phyloP scores from a whole-genome alignment of 306 rosid genomes.

The Quercus parvula region DNA sequence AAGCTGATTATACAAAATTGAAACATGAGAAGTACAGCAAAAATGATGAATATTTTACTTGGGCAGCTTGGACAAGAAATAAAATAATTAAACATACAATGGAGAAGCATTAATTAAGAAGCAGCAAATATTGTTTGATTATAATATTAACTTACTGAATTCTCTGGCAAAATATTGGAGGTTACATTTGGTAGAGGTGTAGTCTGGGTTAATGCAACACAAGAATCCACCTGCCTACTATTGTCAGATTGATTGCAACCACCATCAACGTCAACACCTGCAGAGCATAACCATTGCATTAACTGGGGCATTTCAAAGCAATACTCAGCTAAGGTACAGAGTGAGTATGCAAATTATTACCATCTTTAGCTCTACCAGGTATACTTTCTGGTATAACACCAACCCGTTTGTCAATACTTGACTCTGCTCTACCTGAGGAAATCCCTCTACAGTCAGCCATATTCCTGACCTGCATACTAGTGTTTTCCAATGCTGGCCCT shows the following conservation, averaged over 20 bases:
- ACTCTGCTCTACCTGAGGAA: constrained; percentile 43
- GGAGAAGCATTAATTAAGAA: constrained; percentile 12
- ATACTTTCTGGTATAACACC: constrained; percentile 43
- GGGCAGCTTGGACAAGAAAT: background rate
- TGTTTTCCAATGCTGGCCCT: constrained; percentile 36
- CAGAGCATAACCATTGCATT: constrained; percentile 25
- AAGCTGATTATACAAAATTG: background rate
- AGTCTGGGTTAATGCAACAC: constrained; percentile 31
- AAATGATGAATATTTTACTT: background rate
- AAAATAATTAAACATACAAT: background rate
- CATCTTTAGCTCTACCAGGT: constrained; percentile 44
- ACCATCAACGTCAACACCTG: constrained; percentile 44
- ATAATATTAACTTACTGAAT: constrained; percentile 49
- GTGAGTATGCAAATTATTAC: constrained; percentile 36
- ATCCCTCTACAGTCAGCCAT: constrained; percentile 37
- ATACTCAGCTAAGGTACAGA: background rate
- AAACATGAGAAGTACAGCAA: background rate
- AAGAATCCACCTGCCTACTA: constrained; percentile 39
- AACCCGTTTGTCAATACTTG: constrained; percentile 35
- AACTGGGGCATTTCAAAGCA: constrained; percentile 7
- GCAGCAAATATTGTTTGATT: constrained; percentile 7
- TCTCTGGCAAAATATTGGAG: constrained; percentile 35
- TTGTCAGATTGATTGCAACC: constrained; percentile 40
- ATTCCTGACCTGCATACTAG: constrained; percentile 22
- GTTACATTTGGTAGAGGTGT: constrained; percentile 34